Percentiles rank a stretch among this genome's conserved stretches.
Conservation (phyloP, 2,329 filamentous ascomycete species). For the Aquanectria penicillioides region DNA sequence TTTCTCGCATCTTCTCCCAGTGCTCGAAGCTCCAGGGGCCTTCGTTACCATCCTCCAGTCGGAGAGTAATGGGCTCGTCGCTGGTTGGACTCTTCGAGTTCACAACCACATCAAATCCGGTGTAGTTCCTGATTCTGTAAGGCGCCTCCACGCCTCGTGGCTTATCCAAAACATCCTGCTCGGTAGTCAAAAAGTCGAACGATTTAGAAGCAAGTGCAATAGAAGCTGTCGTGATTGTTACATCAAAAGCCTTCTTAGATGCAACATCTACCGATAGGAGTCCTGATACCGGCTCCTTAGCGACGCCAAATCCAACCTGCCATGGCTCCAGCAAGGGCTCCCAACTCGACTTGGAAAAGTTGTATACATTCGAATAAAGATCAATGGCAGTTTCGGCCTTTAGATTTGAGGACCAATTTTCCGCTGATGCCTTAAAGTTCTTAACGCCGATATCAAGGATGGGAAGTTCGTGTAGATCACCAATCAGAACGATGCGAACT, state of each 20-base stretch:
- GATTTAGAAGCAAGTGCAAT: slow-evolving; percentile 95
- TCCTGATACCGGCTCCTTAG: slow-evolving; percentile 79
- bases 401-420: slow-evolving; percentile 90
- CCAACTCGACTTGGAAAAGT: slow-evolving; percentile 99
- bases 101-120: slow-evolving; percentile 88
- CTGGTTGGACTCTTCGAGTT: slow-evolving; percentile 77
- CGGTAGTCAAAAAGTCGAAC: slow-evolving; percentile 87
- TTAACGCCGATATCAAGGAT: slow-evolving; percentile 95
- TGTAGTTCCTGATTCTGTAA: slow-evolving; percentile 94
- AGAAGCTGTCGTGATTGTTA: slow-evolving; percentile 91
- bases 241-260: slow-evolving; percentile 89
- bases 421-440: slow-evolving; percentile 83
- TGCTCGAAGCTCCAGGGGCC: slow-evolving; percentile 97
- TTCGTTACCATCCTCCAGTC: slow-evolving; percentile 88
- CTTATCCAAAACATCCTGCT: slow-evolving; percentile 88
- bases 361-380: slow-evolving; percentile 96
- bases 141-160: slow-evolving; percentile 91
- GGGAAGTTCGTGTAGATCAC: slow-evolving; percentile 93
- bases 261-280: slow-evolving; percentile 84
- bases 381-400: slow-evolving; percentile 91
- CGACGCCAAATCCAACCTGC: slow-evolving; percentile 91
- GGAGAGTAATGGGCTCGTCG: slow-evolving; percentile 76
- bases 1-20: slow-evolving; percentile 95
- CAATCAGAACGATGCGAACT: slow-evolving; percentile 91
- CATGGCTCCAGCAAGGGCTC: slow-evolving; percentile 96